Evolutionary conservation across 139 green algal species (phyloP), one percentile per base, ranked within the genome.

Genomic region (Tetradesmus obliquus): DNA sequence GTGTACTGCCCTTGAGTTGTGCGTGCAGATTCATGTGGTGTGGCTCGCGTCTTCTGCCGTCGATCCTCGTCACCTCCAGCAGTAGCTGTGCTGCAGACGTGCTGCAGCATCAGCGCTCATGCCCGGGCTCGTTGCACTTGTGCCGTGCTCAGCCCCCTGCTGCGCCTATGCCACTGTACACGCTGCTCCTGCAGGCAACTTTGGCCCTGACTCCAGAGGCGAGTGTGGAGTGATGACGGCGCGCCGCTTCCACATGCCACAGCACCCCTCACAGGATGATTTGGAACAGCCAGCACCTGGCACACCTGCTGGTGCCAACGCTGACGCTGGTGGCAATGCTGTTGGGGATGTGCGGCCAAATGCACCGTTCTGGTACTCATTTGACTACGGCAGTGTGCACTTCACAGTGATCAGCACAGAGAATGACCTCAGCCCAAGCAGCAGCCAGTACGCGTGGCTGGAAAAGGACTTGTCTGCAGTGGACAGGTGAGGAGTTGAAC

Each of bases 311-410:
- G 66, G 7, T n/a, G 66, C 66, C 76, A n/a, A 57, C 32, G 5
- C 19, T n/a, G 12, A 2, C 32, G 69, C 51, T 22, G 66, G 66
- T 76, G 15, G 57, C 69, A 55, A 69, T 54, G 9, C 1, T 10
- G 60, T 66, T 9, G 60, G 8, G 10, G 92, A 55, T 93, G 92
- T 9, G 55, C 45, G 51, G 5, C 79, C 87, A 83, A 95, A 93
- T 55, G 87, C 97, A 4, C 97, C 97, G 0, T 99, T 99, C 88
- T 99, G 97, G 96, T 98, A 98, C 91, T 93, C 87, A 13, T 98
- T 97, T 88, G 93, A 96, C 55, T 95, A 97, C 71, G 97, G 96
- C 90, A 88, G 24, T n/a, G 95, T 96, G 12, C 96, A 98, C 93
- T 96, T 97, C 81, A 90, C 93, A 19, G 86, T 96, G 51, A 87